These are phyloP conservation scores for Pyrenophora teres DNA, from an alignment of 2,329 filamentous ascomycete genomes.

Conservation along the genomic window DNA sequence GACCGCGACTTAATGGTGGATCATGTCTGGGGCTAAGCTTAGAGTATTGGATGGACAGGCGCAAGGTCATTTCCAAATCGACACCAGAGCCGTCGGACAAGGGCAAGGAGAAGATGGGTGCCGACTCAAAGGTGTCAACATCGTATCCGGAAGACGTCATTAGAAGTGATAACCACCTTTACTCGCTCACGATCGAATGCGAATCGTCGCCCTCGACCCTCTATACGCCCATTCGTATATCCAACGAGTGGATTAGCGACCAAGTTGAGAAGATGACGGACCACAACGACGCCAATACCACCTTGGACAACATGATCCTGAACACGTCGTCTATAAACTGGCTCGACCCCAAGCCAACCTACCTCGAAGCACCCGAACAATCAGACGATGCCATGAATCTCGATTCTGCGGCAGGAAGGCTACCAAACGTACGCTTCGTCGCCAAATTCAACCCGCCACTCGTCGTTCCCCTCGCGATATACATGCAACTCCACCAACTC, in stretches of 20 bases:
- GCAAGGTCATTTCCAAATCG: slow-evolving; percentile 50
- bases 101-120: slow-evolving; percentile 45
- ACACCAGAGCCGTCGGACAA: slow-evolving; percentile 38
- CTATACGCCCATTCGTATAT: slow-evolving; percentile 69
- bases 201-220: slow-evolving; percentile 53
- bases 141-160: slow-evolving; percentile 42
- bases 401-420: slow-evolving; percentile 58
- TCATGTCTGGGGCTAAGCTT: slow-evolving; percentile 70
- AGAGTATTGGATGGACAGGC: slow-evolving; percentile 76
- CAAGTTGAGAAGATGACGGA: slow-evolving; percentile 62
- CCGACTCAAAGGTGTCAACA: slow-evolving; percentile 30
- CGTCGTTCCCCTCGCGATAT: slow-evolving; percentile 68
- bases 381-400: slow-evolving; percentile 58
- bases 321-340: slow-evolving; percentile 63
- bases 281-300: slow-evolving; percentile 40
- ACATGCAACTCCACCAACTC: slow-evolving; percentile 64
- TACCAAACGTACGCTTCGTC: slow-evolving; percentile 75
- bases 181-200: slow-evolving; percentile 72
- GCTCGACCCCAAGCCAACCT: slow-evolving; percentile 71
- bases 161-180: slow-evolving; percentile 57
- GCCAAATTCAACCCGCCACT: slow-evolving; percentile 76
- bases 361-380: slow-evolving; percentile 45
- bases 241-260: slow-evolving; percentile 74
- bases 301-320: slow-evolving; percentile 49
- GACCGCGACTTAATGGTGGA: slow-evolving; percentile 71